These are phyloP conservation scores for Lentinula guzmanii DNA, from an alignment of 768 basidiomycete species.

Conservation along the genomic window DNA sequence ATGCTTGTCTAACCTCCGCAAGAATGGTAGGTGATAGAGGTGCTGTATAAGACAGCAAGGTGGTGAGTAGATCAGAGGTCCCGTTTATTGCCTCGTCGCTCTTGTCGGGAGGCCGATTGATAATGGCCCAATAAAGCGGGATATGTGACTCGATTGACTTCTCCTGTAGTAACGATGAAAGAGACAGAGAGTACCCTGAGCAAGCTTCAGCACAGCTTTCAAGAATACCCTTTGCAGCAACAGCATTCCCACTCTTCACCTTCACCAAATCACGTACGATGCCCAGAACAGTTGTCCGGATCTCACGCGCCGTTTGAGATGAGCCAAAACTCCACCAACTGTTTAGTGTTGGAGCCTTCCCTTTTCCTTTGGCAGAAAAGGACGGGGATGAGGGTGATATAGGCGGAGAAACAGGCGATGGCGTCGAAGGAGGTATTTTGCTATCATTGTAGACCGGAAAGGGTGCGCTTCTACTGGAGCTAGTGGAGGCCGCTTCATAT, in stretches of 20 bases:
- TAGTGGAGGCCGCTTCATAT: background rate
- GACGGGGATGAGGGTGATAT: background rate
- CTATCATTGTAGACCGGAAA: background rate
- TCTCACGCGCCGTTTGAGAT: slow-evolving; percentile 37
- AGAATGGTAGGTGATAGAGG: slow-evolving; percentile 37
- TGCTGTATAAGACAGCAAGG: slow-evolving; percentile 46
- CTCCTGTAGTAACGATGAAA: slow-evolving; percentile 56
- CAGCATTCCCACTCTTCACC: slow-evolving; percentile 20
- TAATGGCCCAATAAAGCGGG: slow-evolving; percentile 68
- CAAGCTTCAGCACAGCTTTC: slow-evolving; percentile 63
- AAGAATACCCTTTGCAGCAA: slow-evolving; percentile 38
- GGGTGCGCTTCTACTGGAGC: background rate
- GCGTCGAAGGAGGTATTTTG: background rate
- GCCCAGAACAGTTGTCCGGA: slow-evolving; percentile 44
- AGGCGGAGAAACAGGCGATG: background rate
- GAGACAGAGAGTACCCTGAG: slow-evolving; percentile 36
- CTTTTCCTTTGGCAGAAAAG: slow-evolving; percentile 6
- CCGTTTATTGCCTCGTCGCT: slow-evolving; percentile 18
- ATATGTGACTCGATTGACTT: slow-evolving; percentile 58
- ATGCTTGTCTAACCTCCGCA: slow-evolving; percentile 61
- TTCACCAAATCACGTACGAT: slow-evolving; percentile 54
- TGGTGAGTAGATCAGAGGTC: slow-evolving; percentile 33
- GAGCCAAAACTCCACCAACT: slow-evolving; percentile 7
- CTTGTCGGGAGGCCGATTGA: slow-evolving; percentile 45
- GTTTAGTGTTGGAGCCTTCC: background rate